Conservation (phyloP, 2,329 filamentous ascomycete genomes). For the Stachybotrys chartarum region DNA sequence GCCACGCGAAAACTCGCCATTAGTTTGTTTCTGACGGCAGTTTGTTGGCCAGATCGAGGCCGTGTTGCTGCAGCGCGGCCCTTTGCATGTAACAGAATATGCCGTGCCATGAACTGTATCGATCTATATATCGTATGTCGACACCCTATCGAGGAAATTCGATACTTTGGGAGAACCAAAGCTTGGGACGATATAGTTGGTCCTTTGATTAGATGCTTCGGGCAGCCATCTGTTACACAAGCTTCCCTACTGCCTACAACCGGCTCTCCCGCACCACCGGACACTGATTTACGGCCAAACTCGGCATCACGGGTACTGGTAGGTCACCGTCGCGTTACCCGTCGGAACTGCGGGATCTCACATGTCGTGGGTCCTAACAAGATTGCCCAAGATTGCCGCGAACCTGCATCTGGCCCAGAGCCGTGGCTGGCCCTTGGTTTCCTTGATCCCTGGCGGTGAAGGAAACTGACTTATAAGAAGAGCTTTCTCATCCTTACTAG, state of each 20-base stretch:
- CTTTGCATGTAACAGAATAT: neutral
- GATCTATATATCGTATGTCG: neutral
- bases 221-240: too few species aligned
- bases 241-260: too few species aligned
- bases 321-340: neutral
- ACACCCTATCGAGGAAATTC: neutral
- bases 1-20: neutral
- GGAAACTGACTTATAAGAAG: too few species aligned
- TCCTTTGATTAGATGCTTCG: too few species aligned
- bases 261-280: neutral
- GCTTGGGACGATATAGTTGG: too few species aligned
- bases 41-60: neutral
- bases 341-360: neutral
- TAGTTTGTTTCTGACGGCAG: neutral
- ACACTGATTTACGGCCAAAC: neutral
- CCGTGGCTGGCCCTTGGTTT: neutral
- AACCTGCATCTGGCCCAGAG: neutral
- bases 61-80: neutral
- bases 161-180: too few species aligned
- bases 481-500: too few species aligned
- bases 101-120: neutral
- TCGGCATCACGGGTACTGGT: neutral
- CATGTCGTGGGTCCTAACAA: neutral
- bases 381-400: neutral
- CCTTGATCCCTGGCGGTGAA: neutral